Evolutionary conservation across 1,284 basidiomycete species (phyloP).

Genomic region (Abortiporus biennis): DNA sequence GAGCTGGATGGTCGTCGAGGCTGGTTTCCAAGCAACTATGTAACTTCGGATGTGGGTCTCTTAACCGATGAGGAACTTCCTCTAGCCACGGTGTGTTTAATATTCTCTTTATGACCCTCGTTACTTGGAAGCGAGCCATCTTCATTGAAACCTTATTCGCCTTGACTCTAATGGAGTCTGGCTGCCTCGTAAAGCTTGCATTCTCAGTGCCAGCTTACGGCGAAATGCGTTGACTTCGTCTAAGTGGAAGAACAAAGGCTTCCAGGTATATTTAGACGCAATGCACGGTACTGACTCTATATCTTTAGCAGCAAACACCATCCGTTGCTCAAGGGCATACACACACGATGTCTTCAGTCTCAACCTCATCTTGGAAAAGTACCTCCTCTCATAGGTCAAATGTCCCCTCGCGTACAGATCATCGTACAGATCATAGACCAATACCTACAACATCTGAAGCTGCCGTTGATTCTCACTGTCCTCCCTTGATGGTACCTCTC

Average conservation of each 20-base stretch:
- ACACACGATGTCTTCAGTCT: constrained; percentile 43
- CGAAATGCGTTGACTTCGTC: too few relatives aligned
- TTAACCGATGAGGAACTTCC: constrained; percentile 46
- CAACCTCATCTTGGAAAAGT: constrained; percentile 50
- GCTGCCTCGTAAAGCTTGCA: too few relatives aligned
- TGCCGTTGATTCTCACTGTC: too few relatives aligned
- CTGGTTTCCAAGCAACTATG: constrained; percentile 99
- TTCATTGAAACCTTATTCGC: too few relatives aligned
- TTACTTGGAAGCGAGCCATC: too few relatives aligned
- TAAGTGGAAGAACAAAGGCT: too few relatives aligned
- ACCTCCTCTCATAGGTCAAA: constrained; percentile 26
- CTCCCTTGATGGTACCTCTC: constrained; percentile 71
- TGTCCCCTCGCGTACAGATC: constrained; percentile 15
- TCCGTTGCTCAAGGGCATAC: constrained; percentile 26
- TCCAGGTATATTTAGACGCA: too few relatives aligned
- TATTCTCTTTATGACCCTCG: background rate
- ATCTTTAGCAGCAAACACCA: constrained; percentile 18
- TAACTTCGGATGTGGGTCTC: constrained; percentile 53
- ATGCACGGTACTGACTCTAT: too few relatives aligned
- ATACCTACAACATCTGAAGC: constrained; percentile 52
- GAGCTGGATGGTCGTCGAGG: constrained; percentile 83
- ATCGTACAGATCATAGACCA: constrained; percentile 35
- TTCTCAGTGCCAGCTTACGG: too few relatives aligned
- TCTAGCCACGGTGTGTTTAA: constrained; percentile 35
- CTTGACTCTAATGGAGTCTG: too few relatives aligned